These are phyloP conservation scores for Phytopythium delawarense DNA, from an alignment of 352 stramenopile genomes.

Conservation along the genomic window DNA sequence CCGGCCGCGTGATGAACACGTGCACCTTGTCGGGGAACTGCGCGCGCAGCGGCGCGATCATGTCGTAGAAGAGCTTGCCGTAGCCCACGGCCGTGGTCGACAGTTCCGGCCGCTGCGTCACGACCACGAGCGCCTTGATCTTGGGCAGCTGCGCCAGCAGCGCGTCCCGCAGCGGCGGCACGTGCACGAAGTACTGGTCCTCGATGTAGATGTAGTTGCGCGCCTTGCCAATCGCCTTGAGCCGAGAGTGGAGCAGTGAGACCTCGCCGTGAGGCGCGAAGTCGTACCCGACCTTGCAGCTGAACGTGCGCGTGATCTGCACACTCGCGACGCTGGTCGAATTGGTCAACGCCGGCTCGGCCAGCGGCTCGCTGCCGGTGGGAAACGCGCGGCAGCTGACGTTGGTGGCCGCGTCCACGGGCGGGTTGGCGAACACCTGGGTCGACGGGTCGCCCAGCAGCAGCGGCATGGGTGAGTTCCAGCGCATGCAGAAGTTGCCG, in stretches of 20 bases:
- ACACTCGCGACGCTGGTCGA: conserved; percentile 24
- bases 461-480: conserved; percentile 36
- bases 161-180: conserved; percentile 36
- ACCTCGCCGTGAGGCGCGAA: conserved; percentile 50
- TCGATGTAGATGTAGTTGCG: conserved; percentile 71
- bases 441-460: conserved; percentile 9
- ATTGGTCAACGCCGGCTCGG: not conserved
- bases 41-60: conserved; percentile 33
- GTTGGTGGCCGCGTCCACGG: conserved; percentile 14
- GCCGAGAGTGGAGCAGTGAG: conserved; percentile 37
- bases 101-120: conserved; percentile 28
- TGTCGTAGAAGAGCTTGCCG: conserved; percentile 57
- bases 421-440: conserved; percentile 40
- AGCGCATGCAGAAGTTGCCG: conserved; percentile 48
- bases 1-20: conserved; percentile 39
- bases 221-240: conserved; percentile 50
- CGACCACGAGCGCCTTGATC: conserved; percentile 45
- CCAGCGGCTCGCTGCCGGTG: conserved; percentile 4
- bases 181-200: conserved; percentile 59
- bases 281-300: conserved; percentile 43
- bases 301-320: conserved; percentile 60
- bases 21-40: conserved; percentile 46
- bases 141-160: conserved; percentile 38
- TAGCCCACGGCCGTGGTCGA: conserved; percentile 26
- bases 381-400: conserved; percentile 1